Conservation (phyloP, 805 yeast genomes). For the Wickerhamomyces queroliae region DNA sequence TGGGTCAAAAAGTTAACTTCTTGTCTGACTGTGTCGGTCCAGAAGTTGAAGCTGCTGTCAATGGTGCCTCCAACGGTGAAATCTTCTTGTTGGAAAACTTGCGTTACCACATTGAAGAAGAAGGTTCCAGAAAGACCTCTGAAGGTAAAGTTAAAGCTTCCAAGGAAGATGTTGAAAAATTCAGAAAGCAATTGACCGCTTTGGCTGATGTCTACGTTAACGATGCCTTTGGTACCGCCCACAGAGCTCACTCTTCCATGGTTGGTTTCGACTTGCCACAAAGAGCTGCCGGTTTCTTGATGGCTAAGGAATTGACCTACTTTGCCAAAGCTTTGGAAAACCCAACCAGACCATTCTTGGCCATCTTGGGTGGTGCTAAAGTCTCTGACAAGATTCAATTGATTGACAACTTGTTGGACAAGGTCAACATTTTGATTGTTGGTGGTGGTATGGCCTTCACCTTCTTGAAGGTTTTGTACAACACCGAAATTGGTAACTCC, state of each 20-base stretch:
- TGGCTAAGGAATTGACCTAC: constrained; percentile 95
- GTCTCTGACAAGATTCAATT: constrained; percentile 98
- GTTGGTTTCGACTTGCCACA: constrained; percentile 95
- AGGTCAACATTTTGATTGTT: constrained; percentile 88
- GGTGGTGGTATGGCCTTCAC: constrained; percentile 99
- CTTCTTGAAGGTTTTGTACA: constrained; percentile 88
- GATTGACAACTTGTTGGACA: constrained; percentile 94
- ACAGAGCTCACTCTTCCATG: constrained; percentile 99
- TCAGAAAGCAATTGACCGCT: constrained; percentile 86
- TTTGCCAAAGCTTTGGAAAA: constrained; percentile 97
- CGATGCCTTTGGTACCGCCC: constrained; percentile 99
- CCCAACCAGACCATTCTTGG: constrained; percentile 97
- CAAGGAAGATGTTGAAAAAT: constrained; percentile 72
- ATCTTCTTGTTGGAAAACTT: constrained; percentile 92
- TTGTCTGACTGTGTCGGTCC: constrained; percentile 89
- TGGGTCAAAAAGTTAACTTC: constrained; percentile 73
- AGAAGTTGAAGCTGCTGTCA: constrained; percentile 78
- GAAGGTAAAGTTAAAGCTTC: constrained; percentile 94
- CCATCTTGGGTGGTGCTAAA: constrained; percentile 99
- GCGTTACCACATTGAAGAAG: constrained; percentile 97
- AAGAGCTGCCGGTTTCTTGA: constrained; percentile 98
- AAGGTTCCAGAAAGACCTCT: constrained; percentile 87
- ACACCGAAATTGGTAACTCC: constrained; percentile 86
- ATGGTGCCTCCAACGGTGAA: constrained; percentile 69
- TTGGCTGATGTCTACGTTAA: constrained; percentile 96